phyloP scores from a whole-genome alignment of 192 early-diverging fungal genomes.

The Coemansia javaensis region DNA sequence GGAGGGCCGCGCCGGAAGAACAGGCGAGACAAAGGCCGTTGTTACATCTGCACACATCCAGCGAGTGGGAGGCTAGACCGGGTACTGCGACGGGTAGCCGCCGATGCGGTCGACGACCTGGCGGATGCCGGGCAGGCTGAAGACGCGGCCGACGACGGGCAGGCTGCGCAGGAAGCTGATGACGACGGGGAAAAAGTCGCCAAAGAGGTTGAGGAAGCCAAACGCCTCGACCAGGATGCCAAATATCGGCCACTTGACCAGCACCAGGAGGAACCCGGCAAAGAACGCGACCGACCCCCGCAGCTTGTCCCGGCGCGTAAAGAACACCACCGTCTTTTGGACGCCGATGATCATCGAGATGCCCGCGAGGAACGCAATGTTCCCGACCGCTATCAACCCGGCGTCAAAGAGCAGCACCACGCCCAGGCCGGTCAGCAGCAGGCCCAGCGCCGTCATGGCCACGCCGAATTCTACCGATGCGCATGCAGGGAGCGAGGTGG shows the following conservation, averaged over 20 bases:
- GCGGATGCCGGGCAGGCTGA: slow-evolving; percentile 80
- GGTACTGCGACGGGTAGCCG: slow-evolving; percentile 41
- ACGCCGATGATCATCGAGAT: slow-evolving; percentile 86
- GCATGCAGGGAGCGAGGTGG: too few species aligned
- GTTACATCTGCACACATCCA: slow-evolving; percentile 29
- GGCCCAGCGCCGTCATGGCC: slow-evolving; percentile 87
- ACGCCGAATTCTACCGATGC: slow-evolving; percentile 75
- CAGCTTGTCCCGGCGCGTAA: slow-evolving; percentile 79
- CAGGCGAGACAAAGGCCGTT: slow-evolving; percentile 10
- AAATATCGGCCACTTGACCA: slow-evolving; percentile 83
- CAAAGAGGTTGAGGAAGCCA: slow-evolving; percentile 97
- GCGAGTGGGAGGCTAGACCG: slow-evolving; percentile 12
- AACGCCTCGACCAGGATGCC: slow-evolving; percentile 87
- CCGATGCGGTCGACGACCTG: slow-evolving; percentile 55
- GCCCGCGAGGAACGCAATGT: slow-evolving; percentile 88
- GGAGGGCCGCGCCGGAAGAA: slow-evolving; percentile 27
- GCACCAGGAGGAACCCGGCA: slow-evolving; percentile 80
- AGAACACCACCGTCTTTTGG: slow-evolving; percentile 73
- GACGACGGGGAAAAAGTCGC: slow-evolving; percentile 96
- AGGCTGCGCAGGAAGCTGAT: slow-evolving; percentile 81
- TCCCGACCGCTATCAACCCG: slow-evolving; percentile 92
- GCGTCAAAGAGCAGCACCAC: slow-evolving; percentile 94
- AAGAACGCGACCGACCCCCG: slow-evolving; percentile 88
- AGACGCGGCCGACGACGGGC: slow-evolving; percentile 82
- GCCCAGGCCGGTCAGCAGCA: slow-evolving; percentile 88